Percentiles rank a stretch among this genome's conserved stretches.
These are phyloP conservation scores for Camellia lanceoleosa DNA, from an alignment of 148 eudicot genomes.

Conservation along the genomic window DNA sequence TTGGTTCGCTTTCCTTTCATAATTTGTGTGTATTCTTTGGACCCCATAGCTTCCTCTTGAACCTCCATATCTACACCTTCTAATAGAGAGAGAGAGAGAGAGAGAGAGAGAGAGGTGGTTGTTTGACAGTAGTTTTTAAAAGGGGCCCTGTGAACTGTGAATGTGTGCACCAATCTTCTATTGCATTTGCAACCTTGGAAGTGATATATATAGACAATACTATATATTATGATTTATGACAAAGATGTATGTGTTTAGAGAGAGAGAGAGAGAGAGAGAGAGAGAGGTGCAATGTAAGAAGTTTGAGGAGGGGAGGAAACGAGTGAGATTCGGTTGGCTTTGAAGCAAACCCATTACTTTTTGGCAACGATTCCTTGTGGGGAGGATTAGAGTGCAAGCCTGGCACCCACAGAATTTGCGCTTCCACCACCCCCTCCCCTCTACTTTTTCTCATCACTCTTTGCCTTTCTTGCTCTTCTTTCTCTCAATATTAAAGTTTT, in stretches of 20 bases:
- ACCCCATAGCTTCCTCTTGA: conserved; percentile 23
- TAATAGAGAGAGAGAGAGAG: not conserved
- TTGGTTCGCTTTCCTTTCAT: conserved; percentile 65
- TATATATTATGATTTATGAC: conserved; percentile 3
- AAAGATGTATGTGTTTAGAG: conserved; percentile 5
- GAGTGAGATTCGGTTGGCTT: conserved; percentile 63
- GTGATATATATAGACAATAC: conserved; percentile 8
- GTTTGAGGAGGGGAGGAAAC: not conserved
- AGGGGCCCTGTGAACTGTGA: conserved; percentile 27
- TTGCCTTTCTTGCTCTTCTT: conserved; percentile 5
- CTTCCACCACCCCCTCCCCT: conserved; percentile 18
- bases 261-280: conserved; percentile 14
- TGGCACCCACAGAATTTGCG: conserved; percentile 65
- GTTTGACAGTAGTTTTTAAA: not conserved
- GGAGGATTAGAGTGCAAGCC: conserved; percentile 79
- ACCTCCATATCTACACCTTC: conserved; percentile 15
- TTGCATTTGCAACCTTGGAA: conserved; percentile 14
- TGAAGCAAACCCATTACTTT: conserved; percentile 69
- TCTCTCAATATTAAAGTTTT: not conserved
- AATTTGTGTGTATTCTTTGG: conserved; percentile 17
- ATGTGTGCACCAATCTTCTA: conserved; percentile 12
- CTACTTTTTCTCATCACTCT: not conserved
- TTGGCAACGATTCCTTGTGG: conserved; percentile 53
- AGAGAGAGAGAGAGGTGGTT: conserved; percentile 9
- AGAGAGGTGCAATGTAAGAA: conserved; percentile 7